phyloP scores from a whole-genome alignment of 768 basidiomycete species.

The Crassisporium funariophilum region DNA sequence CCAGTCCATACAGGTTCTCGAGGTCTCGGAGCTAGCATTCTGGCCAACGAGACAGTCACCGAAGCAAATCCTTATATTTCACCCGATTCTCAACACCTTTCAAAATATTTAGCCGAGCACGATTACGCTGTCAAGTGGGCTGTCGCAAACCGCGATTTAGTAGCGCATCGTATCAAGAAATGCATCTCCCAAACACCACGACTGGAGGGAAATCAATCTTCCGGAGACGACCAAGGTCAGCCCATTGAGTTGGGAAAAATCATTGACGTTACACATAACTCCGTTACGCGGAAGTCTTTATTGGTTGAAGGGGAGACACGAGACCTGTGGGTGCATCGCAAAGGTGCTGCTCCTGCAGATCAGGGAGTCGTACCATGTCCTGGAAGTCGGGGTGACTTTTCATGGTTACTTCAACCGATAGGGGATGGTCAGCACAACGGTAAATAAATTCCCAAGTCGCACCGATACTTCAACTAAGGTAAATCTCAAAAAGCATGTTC shows the following conservation, averaged over 20 bases:
- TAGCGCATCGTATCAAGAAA: constrained; percentile 36
- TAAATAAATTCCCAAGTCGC: constrained; percentile 9
- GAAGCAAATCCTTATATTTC: constrained; percentile 38
- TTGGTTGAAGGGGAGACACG: constrained; percentile 15
- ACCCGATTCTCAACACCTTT: constrained; percentile 28
- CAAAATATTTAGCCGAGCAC: constrained; percentile 33
- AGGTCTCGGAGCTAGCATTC: constrained; percentile 36
- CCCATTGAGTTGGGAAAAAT: constrained; percentile 25
- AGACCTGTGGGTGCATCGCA: constrained; percentile 40
- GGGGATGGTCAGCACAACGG: constrained; percentile 38
- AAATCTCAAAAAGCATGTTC: constrained; percentile 36
- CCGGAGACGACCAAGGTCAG: constrained; percentile 6
- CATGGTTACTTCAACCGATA: constrained; percentile 34
- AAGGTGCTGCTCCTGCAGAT: constrained; percentile 40
- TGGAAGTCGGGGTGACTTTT: constrained; percentile 40
- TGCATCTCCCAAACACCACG: constrained; percentile 22
- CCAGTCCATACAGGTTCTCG: constrained; percentile 41
- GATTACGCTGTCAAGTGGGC: constrained; percentile 42
- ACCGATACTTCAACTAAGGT: no score
- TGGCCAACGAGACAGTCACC: constrained; percentile 27
- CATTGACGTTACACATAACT: constrained; percentile 41
- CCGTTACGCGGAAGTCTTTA: constrained; percentile 28
- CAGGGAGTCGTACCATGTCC: constrained; percentile 38
- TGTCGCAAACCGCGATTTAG: constrained; percentile 38
- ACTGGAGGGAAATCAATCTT: no score